Base-by-base conservation (phyloP, 345 rosid genomes). In the Chamaenerion angustifolium region DNA sequence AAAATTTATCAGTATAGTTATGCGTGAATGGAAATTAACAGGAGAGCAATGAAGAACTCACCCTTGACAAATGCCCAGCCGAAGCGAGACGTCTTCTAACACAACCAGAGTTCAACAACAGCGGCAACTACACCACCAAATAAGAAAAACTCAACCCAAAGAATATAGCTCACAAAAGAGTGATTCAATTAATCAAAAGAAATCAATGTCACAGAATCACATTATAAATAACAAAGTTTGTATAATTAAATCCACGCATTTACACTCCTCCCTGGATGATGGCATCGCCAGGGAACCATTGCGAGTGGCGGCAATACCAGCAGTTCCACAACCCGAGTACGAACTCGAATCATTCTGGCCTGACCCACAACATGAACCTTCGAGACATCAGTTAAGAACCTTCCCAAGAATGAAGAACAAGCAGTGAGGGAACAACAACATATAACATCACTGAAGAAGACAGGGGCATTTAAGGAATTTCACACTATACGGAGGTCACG, bases 261-360 rank as follows among this genome's bases (percentile, higher is more conserved):
- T 23, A 23, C 27, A 31, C 8, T 5, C 37, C 71, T 88, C 84
- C 66, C 95, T 61, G 12, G 79, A 63, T 16, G 76, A 71, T 35
- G 78, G 54, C 68, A 76, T 79, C 69, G 72, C 84, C 64, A 80
- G 56, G 45, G 96, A 69, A 67, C 82, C 74, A 52, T 79, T 80
- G 61, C 85, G 82, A 25, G 78, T 25, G 66, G 78, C 68, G 68
- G 84, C 74, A n/a, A n/a, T n/a, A n/a, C n/a, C n/a, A n/a, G n/a
- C n/a, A n/a, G n/a, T n/a, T n/a, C n/a, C n/a, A n/a, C n/a, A n/a
- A n/a, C n/a, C n/a, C n/a, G n/a, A n/a, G n/a, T n/a, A n/a, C n/a
- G n/a, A n/a, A n/a, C n/a, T n/a, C n/a, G n/a, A n/a, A n/a, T n/a
- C n/a, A n/a, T n/a, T n/a, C n/a, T n/a, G n/a, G n/a, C n/a, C n/a